Evolutionary conservation across 78 protist genomes (phyloP).

Genomic region (slime mould (Dictyostelium discoideum)): dicty_2.7 NC_007089.4:1054001-1054500

Average conservation of each 20-base stretch:
- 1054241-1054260: slow-evolving; percentile 33
- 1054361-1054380: slow-evolving; percentile 40
- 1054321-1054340: slow-evolving; percentile 43
- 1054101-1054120: slow-evolving; percentile 48
- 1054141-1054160: slow-evolving; percentile 60
- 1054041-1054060: not conserved
- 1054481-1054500: too few relatives aligned
- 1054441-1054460: too few relatives aligned
- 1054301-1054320: slow-evolving; percentile 34
- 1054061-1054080: not conserved
- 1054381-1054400: slow-evolving; percentile 58
- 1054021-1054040: not conserved
- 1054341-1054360: slow-evolving; percentile 60
- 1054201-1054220: slow-evolving; percentile 35
- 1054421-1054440: too few relatives aligned
- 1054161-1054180: slow-evolving; percentile 63
- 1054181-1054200: slow-evolving; percentile 72
- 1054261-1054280: slow-evolving; percentile 9
- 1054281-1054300: slow-evolving; percentile 52
- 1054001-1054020: not conserved
- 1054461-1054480: too few relatives aligned
- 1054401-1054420: slow-evolving; percentile 29
- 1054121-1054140: slow-evolving; percentile 36
- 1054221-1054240: slow-evolving; percentile 34
- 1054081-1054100: slow-evolving; percentile 2